Evolutionary conservation across 1,284 basidiomycete species (phyloP).

Genomic region (Cutaneotrichosporon cyanovorans): DNA sequence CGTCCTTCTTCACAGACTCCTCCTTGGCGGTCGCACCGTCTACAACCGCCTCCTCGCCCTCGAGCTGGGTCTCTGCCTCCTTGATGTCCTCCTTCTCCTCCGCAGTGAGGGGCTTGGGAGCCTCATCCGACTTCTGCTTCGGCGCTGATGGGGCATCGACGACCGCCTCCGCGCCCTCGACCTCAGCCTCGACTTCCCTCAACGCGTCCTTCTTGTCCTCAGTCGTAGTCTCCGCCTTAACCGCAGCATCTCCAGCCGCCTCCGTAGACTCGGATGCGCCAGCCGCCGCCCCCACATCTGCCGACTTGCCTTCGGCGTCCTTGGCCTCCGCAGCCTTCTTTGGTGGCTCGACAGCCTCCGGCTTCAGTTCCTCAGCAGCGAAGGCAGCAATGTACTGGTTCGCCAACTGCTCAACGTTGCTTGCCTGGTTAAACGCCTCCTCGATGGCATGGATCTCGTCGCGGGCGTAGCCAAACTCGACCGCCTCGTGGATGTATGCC

Average conservation of each 20-base stretch:
- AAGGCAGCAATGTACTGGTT: constrained; percentile 23
- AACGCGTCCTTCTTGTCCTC: constrained; percentile 2
- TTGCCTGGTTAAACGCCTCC: constrained; percentile 5
- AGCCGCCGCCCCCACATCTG: no score
- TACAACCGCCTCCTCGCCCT: not conserved
- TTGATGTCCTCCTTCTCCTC: no score
- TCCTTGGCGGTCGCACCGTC: not conserved
- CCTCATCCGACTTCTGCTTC: no score
- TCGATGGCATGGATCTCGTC: constrained; percentile 45
- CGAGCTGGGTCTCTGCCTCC: no score
- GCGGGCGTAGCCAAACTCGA: constrained; percentile 59
- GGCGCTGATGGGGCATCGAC: no score
- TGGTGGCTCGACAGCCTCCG: not conserved
- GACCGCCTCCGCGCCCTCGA: not conserved
- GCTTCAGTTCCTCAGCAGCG: constrained; percentile 15
- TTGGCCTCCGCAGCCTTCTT: not conserved
- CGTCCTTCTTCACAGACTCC: not conserved
- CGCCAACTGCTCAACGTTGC: constrained; percentile 20
- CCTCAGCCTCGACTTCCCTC: constrained; percentile 2
- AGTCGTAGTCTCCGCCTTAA: no score
- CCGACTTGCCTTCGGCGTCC: no score
- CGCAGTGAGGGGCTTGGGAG: no score
- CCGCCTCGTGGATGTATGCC: constrained; percentile 67
- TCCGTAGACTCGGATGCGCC: no score
- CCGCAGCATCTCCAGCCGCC: no score